phyloP scores from a whole-genome alignment of 208 protist species.

The Perkinsela sp. region DNA sequence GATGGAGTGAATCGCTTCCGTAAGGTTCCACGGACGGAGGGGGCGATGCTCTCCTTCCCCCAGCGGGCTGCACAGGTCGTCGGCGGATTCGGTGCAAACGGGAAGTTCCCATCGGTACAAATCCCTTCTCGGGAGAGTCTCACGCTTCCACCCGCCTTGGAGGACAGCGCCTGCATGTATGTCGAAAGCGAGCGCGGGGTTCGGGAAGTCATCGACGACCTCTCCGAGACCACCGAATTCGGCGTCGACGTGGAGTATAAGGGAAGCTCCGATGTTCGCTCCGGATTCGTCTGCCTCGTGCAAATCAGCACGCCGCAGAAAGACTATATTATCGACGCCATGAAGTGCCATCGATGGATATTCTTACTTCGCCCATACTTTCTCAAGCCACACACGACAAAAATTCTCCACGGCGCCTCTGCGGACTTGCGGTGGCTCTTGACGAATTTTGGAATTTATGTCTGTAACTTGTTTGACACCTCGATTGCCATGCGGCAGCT shows the following conservation, averaged over 20 bases:
- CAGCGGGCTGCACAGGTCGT: too few relatives aligned
- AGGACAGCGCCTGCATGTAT: constrained; percentile 21
- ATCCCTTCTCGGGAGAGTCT: not conserved
- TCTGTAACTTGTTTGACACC: constrained; percentile 94
- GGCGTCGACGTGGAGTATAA: constrained; percentile 82
- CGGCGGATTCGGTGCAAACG: too few relatives aligned
- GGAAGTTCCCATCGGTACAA: not conserved
- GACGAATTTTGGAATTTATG: constrained; percentile 87
- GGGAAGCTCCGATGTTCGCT: constrained; percentile 29
- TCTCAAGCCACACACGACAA: constrained; percentile 67
- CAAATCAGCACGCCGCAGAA: constrained; percentile 77
- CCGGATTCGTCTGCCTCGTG: constrained; percentile 89
- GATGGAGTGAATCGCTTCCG: too few relatives aligned
- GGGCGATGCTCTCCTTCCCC: too few relatives aligned
- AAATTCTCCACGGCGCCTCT: constrained; percentile 80
- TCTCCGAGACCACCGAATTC: constrained; percentile 33
- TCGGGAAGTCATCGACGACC: constrained; percentile 7
- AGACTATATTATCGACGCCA: constrained; percentile 88
- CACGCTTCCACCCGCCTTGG: constrained; percentile 8
- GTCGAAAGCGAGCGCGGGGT: constrained; percentile 26
- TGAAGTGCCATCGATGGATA: constrained; percentile 65
- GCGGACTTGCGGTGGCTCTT: constrained; percentile 88
- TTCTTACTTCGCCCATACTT: constrained; percentile 54
- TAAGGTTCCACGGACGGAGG: too few relatives aligned
- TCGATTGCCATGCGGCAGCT: constrained; percentile 72